A percentile compares a stretch with the other conserved stretches of the same genome.
Evolutionary conservation across 345 rosid genomes (phyloP).

Genomic region (Populus davidiana): DNA sequence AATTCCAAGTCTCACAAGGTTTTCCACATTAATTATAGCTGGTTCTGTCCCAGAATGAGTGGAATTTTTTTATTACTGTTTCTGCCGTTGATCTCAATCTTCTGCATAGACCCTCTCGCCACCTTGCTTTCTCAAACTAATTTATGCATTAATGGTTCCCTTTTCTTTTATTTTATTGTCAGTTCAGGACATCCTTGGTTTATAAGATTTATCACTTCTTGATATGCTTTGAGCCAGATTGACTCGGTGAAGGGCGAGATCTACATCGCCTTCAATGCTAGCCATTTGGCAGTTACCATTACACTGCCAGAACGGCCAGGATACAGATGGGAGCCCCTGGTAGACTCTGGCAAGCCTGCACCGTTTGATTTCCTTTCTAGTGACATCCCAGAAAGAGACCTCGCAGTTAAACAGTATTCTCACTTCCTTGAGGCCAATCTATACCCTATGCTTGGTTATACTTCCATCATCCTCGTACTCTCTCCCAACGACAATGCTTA

Average conservation of each 20-base stretch:
- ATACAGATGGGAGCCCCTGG: conserved; percentile 80
- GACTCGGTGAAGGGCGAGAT: conserved; percentile 77
- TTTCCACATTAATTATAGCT: background rate
- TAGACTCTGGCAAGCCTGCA: conserved; percentile 76
- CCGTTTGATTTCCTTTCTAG: conserved; percentile 74
- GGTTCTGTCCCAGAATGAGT: background rate
- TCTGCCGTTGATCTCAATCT: background rate
- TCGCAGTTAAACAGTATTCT: conserved; percentile 56
- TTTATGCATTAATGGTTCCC: background rate
- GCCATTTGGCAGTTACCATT: conserved; percentile 58
- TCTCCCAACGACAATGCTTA: conserved; percentile 37
- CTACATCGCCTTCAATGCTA: conserved; percentile 77
- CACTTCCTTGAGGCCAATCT: conserved; percentile 76
- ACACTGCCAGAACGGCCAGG: conserved; percentile 79
- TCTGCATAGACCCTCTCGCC: background rate
- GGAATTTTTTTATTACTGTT: background rate
- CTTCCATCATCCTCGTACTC: conserved; percentile 66
- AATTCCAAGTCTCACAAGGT: background rate
- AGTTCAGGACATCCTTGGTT: background rate
- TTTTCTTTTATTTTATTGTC: background rate
- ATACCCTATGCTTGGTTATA: conserved; percentile 89
- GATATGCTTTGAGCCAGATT: conserved; percentile 37
- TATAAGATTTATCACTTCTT: background rate
- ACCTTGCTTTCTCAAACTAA: background rate
- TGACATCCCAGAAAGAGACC: conserved; percentile 57